A percentile compares a stretch with the other conserved stretches of the same genome.
Conservation (phyloP, 2,329 filamentous ascomycete genomes). For the Pseudopyrenochaeta lycopersici region DNA sequence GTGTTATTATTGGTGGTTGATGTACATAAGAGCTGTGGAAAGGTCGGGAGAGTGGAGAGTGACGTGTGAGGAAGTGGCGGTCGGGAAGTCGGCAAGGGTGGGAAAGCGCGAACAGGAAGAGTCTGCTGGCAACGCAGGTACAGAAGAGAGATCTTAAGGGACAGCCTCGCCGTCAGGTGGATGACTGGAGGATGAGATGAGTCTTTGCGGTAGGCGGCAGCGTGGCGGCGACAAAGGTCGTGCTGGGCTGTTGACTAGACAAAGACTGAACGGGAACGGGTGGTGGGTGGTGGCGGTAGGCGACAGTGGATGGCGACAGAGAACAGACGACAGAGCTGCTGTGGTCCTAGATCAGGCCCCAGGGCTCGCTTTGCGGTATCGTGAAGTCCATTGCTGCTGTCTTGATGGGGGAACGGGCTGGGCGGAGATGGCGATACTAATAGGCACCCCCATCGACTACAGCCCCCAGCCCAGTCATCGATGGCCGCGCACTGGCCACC, state of each 20-base stretch:
- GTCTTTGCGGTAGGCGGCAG: constrained; percentile 39
- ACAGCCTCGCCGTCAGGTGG: constrained; percentile 24
- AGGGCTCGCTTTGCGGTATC: constrained; percentile 41
- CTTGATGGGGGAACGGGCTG: constrained; percentile 35
- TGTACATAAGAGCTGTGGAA: constrained; percentile 25
- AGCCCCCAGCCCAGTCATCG: constrained; percentile 35
- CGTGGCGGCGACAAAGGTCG: constrained; percentile 36
- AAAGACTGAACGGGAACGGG: constrained; percentile 28
- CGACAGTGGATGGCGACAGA: constrained; percentile 27
- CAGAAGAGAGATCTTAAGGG: constrained; percentile 16
- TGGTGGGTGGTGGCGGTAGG: constrained; percentile 17
- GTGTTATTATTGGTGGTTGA: constrained; percentile 39
- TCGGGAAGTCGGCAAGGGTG: constrained; percentile 31
- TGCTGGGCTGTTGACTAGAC: constrained; percentile 37
- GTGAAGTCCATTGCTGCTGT: constrained; percentile 46
- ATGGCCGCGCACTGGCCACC: constrained; percentile 26
- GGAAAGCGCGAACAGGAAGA: constrained; percentile 15
- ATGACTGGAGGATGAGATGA: constrained; percentile 27
- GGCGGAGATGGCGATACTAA: constrained; percentile 39
- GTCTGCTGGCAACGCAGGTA: constrained; percentile 17
- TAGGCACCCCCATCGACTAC: constrained; percentile 33
- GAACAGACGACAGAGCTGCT: constrained; percentile 26
- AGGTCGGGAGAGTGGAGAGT: constrained; percentile 24
- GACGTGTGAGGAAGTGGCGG: constrained; percentile 41
- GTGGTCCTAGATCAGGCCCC: constrained; percentile 41